Conservation (phyloP, 306 rosid species). For the Sicyos baderoa region DNA sequence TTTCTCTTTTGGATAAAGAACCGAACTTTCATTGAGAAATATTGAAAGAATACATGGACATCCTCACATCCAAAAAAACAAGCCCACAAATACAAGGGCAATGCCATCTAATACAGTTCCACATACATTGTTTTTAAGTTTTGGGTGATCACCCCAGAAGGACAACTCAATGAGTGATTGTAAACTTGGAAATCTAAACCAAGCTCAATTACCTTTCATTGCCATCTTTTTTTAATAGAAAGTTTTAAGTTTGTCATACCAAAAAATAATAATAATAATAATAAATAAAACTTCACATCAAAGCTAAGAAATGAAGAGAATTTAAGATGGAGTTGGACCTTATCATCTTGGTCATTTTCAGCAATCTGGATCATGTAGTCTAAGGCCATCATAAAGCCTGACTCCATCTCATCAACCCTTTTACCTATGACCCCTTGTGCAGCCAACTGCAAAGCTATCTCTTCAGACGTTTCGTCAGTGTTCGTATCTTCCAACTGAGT, state of each 20-base stretch:
- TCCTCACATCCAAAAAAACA: no score
- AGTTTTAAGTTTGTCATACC: not conserved
- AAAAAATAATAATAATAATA: not conserved
- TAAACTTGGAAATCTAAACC: not conserved
- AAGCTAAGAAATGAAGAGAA: not conserved
- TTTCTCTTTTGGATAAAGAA: no score
- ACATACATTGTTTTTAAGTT: not conserved
- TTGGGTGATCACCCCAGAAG: not conserved
- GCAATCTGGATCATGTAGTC: slow-evolving; percentile 90
- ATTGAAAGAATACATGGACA: no score
- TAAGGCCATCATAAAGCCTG: slow-evolving; percentile 80
- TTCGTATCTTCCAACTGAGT: slow-evolving; percentile 75
- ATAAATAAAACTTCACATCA: slow-evolving; percentile 8
- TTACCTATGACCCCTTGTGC: slow-evolving; percentile 95
- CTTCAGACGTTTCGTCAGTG: slow-evolving; percentile 84
- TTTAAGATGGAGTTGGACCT: slow-evolving; percentile 35
- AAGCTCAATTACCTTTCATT: not conserved
- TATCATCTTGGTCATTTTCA: slow-evolving; percentile 73
- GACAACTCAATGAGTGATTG: not conserved
- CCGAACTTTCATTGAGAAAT: no score
- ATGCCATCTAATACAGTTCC: no score
- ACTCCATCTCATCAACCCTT: slow-evolving; percentile 93
- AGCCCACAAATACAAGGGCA: no score
- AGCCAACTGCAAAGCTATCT: slow-evolving; percentile 87
- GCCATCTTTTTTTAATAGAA: not conserved